Percentiles rank a stretch among this genome's conserved stretches.
Evolutionary conservation across 192 early-diverging fungal species (phyloP).

Genomic region (Paraglomus brasilianum): DNA sequence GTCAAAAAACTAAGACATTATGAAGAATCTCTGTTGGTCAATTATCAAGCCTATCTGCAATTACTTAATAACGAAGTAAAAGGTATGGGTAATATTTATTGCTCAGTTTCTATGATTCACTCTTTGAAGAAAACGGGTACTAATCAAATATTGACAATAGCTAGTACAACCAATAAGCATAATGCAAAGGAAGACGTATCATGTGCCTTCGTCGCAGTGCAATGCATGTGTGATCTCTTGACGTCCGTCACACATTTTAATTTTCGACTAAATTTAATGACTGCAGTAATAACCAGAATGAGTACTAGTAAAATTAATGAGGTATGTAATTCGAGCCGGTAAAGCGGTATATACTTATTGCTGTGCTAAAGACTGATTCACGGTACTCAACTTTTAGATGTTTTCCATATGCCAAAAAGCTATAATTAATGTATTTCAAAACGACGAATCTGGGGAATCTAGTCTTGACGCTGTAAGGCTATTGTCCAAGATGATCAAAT

Average conservation of each 20-base stretch:
- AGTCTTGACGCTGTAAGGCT: slow-evolving; percentile 85
- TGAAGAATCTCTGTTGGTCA: slow-evolving; percentile 77
- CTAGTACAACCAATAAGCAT: slow-evolving; percentile 37
- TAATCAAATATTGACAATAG: background rate
- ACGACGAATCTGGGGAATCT: slow-evolving; percentile 84
- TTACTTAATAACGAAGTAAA: slow-evolving; percentile 59
- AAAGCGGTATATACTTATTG: background rate
- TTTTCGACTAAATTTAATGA: slow-evolving; percentile 88
- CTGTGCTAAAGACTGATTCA: background rate
- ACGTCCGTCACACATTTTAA: slow-evolving; percentile 91
- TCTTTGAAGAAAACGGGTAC: slow-evolving; percentile 35
- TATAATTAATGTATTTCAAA: slow-evolving; percentile 71
- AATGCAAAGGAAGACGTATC: slow-evolving; percentile 33
- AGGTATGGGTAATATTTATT: slow-evolving; percentile 17
- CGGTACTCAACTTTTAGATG: slow-evolving; percentile 41
- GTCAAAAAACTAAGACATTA: slow-evolving; percentile 84
- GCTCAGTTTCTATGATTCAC: too few species aligned
- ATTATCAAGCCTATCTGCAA: slow-evolving; percentile 85
- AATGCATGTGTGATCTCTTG: slow-evolving; percentile 82
- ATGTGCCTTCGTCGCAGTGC: slow-evolving; percentile 62
- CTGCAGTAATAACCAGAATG: slow-evolving; percentile 77
- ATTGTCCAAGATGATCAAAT: slow-evolving; percentile 84
- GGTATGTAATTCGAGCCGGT: slow-evolving; percentile 26
- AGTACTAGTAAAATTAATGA: slow-evolving; percentile 55
- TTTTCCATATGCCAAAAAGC: slow-evolving; percentile 74